These are phyloP conservation scores for Blastocystis sp. DNA, from an alignment of 352 stramenopile species.

Conservation along the genomic window DNA sequence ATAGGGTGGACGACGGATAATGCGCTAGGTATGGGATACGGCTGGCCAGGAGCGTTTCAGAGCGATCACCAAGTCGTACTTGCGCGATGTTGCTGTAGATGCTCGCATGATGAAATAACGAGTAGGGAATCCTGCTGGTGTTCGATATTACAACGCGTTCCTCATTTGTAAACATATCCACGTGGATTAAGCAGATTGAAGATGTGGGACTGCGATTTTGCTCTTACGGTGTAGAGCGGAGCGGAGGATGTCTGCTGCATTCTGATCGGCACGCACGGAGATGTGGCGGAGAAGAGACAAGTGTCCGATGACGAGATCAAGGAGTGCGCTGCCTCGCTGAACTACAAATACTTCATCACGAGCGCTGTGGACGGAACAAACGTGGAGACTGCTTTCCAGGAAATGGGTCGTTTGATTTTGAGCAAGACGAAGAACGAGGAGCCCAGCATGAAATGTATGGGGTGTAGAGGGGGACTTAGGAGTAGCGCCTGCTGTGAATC, in stretches of 20 bases:
- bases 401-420: constrained; percentile 56
- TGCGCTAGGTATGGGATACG: constrained; percentile 44
- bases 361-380: constrained; percentile 57
- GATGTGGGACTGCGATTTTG: neutral
- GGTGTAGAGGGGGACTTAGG: neutral
- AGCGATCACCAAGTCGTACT: constrained; percentile 63
- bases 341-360: constrained; percentile 50
- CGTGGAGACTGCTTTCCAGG: constrained; percentile 39
- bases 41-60: constrained; percentile 57
- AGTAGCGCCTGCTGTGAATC: constrained; percentile 34
- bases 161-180: constrained; percentile 59
- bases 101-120: neutral
- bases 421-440: constrained; percentile 63
- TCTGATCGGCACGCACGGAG: constrained; percentile 59
- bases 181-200: constrained; percentile 64
- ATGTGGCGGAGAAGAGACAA: constrained; percentile 13
- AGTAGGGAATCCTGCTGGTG: constrained; percentile 43
- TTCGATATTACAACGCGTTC: constrained; percentile 46
- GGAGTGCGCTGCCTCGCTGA: constrained; percentile 39
- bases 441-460: constrained; percentile 11
- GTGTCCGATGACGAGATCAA: constrained; percentile 58
- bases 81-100: constrained; percentile 52
- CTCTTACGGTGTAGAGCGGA: constrained; percentile 18
- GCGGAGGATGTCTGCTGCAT: constrained; percentile 66
- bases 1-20: neutral